phyloP scores from a whole-genome alignment of 2,329 filamentous ascomycete genomes.

The Rhinocladiella mackenziei region DNA sequence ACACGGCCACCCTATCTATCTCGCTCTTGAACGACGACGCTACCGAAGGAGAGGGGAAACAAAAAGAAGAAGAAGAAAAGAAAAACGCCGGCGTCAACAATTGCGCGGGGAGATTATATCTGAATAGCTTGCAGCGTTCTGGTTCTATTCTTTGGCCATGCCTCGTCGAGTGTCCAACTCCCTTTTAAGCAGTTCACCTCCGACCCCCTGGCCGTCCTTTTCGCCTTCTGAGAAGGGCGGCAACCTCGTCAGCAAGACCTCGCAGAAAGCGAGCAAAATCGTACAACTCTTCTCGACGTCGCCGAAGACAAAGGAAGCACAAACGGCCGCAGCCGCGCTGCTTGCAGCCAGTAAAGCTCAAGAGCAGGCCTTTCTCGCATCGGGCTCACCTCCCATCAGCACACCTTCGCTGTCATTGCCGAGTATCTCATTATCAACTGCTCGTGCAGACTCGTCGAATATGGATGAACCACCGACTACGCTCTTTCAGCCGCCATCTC shows the following conservation, averaged over 20 bases:
- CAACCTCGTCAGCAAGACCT: conserved; percentile 45
- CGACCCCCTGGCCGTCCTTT: conserved; percentile 47
- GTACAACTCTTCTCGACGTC: conserved; percentile 78
- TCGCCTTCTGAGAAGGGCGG: conserved; percentile 51
- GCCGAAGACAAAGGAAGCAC: conserved; percentile 64
- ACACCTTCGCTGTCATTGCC: conserved; percentile 74
- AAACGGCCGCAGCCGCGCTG: conserved; percentile 55
- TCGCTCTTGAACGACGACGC: conserved; percentile 8
- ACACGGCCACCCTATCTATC: conserved; percentile 21
- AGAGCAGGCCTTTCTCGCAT: conserved; percentile 59
- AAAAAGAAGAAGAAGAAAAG: too few species aligned
- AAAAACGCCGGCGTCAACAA: conserved; percentile 1
- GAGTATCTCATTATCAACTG: conserved; percentile 86
- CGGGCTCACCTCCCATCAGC: conserved; percentile 59
- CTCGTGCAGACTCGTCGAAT: conserved; percentile 69
- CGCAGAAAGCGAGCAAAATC: conserved; percentile 68
- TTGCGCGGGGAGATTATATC: conserved; percentile 4
- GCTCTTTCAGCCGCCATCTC: conserved; percentile 81
- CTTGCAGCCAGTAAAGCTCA: conserved; percentile 61
- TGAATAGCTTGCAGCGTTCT: neutral
- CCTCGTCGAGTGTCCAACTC: conserved; percentile 60
- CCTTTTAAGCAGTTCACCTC: conserved; percentile 52
- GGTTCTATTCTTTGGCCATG: conserved; percentile 45
- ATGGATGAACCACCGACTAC: conserved; percentile 71
- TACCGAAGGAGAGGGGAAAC: conserved; percentile 1